phyloP scores from a whole-genome alignment of 176 grass and related monocot species.

The Paspalum notatum region DNA sequence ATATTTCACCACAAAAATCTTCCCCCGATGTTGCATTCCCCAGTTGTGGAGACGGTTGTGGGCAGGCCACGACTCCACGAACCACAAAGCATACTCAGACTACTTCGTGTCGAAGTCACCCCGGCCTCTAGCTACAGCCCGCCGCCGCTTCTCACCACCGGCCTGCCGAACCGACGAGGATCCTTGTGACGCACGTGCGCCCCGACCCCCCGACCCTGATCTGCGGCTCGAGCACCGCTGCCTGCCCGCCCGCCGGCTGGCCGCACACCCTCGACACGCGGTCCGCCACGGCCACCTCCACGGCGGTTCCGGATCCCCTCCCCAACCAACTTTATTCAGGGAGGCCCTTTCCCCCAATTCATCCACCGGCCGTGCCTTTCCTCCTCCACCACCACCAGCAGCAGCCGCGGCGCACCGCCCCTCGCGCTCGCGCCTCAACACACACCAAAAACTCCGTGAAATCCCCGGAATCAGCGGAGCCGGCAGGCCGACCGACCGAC shows the following conservation, averaged over 20 bases:
- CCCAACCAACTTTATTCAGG: background rate
- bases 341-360: background rate
- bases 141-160: background rate
- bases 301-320: background rate
- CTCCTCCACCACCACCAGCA: background rate
- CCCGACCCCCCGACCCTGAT: background rate
- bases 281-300: background rate
- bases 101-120: conserved; percentile 18
- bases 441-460: background rate
- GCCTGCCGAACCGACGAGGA: background rate
- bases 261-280: conserved; percentile 9
- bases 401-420: background rate
- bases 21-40: too few relatives aligned
- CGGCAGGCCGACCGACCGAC: background rate
- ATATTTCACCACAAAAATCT: too few relatives aligned
- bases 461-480: background rate
- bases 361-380: background rate
- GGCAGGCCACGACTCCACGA: too few relatives aligned
- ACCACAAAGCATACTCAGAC: too few relatives aligned
- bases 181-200: background rate
- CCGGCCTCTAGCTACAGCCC: background rate
- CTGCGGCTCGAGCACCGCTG: background rate
- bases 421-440: background rate
- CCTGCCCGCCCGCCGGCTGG: background rate
- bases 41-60: too few relatives aligned